These are phyloP conservation scores for Dothidotthia symphoricarpi DNA, from an alignment of 2,329 filamentous ascomycete species.

Conservation along the genomic window DNA sequence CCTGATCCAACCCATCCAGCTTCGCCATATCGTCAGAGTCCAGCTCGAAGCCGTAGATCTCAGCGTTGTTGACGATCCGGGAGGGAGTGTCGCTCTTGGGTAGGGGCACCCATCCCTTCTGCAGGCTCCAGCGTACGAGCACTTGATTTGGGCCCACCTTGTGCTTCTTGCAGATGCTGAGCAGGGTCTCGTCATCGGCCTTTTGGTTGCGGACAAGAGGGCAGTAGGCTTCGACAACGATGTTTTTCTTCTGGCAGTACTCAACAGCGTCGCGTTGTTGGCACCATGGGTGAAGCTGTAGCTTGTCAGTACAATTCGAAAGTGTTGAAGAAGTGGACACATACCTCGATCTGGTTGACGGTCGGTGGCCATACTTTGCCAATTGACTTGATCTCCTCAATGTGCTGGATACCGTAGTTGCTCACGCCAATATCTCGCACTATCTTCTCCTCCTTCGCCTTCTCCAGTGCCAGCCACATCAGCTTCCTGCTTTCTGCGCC, in stretches of 20 bases:
- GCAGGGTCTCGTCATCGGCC: conserved; percentile 65
- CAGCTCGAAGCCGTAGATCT: conserved; percentile 40
- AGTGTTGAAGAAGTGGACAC: conserved; percentile 16
- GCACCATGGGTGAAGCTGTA: conserved; percentile 69
- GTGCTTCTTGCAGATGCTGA: conserved; percentile 67
- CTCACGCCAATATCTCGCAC: conserved; percentile 68
- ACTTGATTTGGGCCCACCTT: conserved; percentile 73
- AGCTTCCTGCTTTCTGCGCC: conserved; percentile 57
- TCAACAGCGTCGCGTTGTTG: conserved; percentile 61
- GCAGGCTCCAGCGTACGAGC: conserved; percentile 75
- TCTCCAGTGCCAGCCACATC: conserved; percentile 67
- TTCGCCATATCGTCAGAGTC: conserved; percentile 36
- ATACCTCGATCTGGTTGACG: conserved; percentile 71
- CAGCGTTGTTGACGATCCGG: conserved; percentile 38
- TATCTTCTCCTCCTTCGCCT: conserved; percentile 58
- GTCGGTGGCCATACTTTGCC: conserved; percentile 68
- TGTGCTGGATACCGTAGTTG: conserved; percentile 67
- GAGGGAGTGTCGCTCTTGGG: conserved; percentile 42
- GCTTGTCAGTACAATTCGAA: not conserved
- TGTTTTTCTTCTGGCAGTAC: conserved; percentile 59
- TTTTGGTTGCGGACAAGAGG: conserved; percentile 70
- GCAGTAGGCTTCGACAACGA: conserved; percentile 63
- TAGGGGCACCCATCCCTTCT: conserved; percentile 58
- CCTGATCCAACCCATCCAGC: conserved; percentile 38
- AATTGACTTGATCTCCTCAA: conserved; percentile 66